Evolutionary conservation across 768 basidiomycete genomes (phyloP).

Genomic region (Pleurotus tuber-regium): DNA sequence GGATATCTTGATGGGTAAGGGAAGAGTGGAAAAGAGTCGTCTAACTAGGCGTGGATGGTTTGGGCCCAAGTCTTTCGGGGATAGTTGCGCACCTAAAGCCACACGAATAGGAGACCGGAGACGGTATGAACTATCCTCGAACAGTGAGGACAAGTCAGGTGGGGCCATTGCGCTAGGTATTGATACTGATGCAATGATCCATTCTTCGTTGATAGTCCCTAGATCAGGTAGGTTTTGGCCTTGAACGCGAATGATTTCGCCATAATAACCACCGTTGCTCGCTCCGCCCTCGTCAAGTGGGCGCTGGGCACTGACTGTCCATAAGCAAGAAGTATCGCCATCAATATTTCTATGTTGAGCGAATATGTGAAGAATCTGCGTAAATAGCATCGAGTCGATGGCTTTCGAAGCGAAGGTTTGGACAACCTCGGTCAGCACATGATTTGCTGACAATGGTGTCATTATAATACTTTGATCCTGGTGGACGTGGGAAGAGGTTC

Average conservation of each 20-base stretch:
- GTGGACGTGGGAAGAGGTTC: constrained; percentile 24
- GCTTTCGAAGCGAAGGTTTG: constrained; percentile 28
- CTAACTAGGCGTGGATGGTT: not conserved
- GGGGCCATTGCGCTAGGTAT: too few relatives aligned
- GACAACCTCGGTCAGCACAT: constrained; percentile 25
- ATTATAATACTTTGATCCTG: constrained; percentile 19
- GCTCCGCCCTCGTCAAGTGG: too few relatives aligned
- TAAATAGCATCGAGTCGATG: constrained; percentile 40
- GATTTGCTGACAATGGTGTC: constrained; percentile 19
- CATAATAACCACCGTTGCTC: constrained; percentile 9
- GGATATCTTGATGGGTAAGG: constrained; percentile 34
- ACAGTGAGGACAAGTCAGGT: too few relatives aligned
- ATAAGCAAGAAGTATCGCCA: constrained; percentile 13
- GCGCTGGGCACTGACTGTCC: constrained; percentile 25
- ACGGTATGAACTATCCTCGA: constrained; percentile 13
- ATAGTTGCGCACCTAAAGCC: constrained; percentile 28
- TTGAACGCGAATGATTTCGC: not conserved
- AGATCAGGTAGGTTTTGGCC: not conserved
- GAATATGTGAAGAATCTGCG: constrained; percentile 28
- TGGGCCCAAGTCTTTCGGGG: constrained; percentile 6
- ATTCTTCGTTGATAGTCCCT: not conserved
- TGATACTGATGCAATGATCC: not conserved
- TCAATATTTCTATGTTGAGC: constrained; percentile 21
- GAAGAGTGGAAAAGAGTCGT: constrained; percentile 44
- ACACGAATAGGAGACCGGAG: constrained; percentile 28